phyloP scores from a whole-genome alignment of 495 filamentous ascomycete species.

The Penicillium coffeae region DNA sequence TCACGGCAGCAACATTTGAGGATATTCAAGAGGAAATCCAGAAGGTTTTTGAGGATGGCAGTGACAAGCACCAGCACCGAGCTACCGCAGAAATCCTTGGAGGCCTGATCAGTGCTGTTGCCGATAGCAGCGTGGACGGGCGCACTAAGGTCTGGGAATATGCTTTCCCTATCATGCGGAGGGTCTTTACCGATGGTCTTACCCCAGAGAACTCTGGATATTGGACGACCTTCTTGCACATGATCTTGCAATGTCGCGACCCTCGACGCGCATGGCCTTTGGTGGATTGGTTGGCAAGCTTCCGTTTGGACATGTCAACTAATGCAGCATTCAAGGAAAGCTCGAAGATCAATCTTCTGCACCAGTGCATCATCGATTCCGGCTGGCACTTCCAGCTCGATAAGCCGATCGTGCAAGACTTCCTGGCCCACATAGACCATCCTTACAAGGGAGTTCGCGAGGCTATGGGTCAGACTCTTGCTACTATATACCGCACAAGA shows the following conservation, averaged over 20 bases:
- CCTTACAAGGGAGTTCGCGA: constrained; percentile 97
- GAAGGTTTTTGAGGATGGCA: constrained; percentile 80
- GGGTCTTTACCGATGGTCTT: constrained; percentile 81
- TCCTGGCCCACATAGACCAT: constrained; percentile 88
- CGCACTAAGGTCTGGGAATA: constrained; percentile 80
- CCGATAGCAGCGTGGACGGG: constrained; percentile 64
- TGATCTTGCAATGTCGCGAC: constrained; percentile 79
- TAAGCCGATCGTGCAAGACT: constrained; percentile 86
- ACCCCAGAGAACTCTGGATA: constrained; percentile 93
- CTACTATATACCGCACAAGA: constrained; percentile 79
- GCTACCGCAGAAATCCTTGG: constrained; percentile 93
- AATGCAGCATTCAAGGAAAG: constrained; percentile 99
- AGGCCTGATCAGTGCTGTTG: constrained; percentile 70
- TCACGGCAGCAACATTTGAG: constrained; percentile 73
- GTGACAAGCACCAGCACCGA: constrained; percentile 96
- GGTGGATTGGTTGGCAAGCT: constrained; percentile 76
- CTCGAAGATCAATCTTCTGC: constrained; percentile 87
- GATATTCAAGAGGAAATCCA: constrained; percentile 78
- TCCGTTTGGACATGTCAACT: constrained; percentile 87
- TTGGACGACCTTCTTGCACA: constrained; percentile 90
- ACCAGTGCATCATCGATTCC: constrained; percentile 79
- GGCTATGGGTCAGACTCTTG: constrained; percentile 85
- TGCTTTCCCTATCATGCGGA: constrained; percentile 80
- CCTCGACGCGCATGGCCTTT: constrained; percentile 83
- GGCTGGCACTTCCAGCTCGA: constrained; percentile 97